phyloP scores from a whole-genome alignment of 2,329 filamentous ascomycete species.

The Pseudocercospora fuligena region DNA sequence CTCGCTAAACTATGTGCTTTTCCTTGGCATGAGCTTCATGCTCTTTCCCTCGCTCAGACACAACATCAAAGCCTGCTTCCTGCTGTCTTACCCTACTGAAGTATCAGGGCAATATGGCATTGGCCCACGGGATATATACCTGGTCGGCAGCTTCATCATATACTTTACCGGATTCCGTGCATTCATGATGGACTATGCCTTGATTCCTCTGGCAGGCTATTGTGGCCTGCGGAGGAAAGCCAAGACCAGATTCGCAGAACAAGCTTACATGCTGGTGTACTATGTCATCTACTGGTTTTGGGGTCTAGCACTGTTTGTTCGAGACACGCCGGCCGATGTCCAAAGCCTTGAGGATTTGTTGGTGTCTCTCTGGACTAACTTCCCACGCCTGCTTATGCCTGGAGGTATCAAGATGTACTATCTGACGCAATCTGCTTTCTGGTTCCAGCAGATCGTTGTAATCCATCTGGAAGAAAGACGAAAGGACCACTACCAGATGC shows the following conservation, averaged over 20 bases:
- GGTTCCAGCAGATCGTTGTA: slow-evolving; percentile 90
- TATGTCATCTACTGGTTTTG: slow-evolving; percentile 80
- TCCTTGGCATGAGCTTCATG: slow-evolving; percentile 80
- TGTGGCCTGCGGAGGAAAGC: slow-evolving; percentile 79
- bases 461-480: slow-evolving; percentile 92
- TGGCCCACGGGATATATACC: slow-evolving; percentile 78
- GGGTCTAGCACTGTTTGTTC: slow-evolving; percentile 67
- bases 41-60: slow-evolving; percentile 79
- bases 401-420: slow-evolving; percentile 86
- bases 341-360: slow-evolving; percentile 32
- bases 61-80: slow-evolving; percentile 86
- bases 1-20: slow-evolving; percentile 81
- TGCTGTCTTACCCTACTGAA: slow-evolving; percentile 71
- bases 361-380: slow-evolving; percentile 73
- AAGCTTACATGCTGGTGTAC: slow-evolving; percentile 89
- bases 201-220: slow-evolving; percentile 75
- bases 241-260: slow-evolving; percentile 84
- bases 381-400: slow-evolving; percentile 76
- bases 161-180: slow-evolving; percentile 87
- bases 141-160: slow-evolving; percentile 78
- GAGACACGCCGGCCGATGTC: slow-evolving; percentile 35
- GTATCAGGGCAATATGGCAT: slow-evolving; percentile 67
- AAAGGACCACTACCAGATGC: slow-evolving; percentile 97
- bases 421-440: slow-evolving; percentile 87
- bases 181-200: slow-evolving; percentile 81